Evolutionary conservation across 306 rosid species (phyloP).

Genomic region (Calophaca sinica): DNA sequence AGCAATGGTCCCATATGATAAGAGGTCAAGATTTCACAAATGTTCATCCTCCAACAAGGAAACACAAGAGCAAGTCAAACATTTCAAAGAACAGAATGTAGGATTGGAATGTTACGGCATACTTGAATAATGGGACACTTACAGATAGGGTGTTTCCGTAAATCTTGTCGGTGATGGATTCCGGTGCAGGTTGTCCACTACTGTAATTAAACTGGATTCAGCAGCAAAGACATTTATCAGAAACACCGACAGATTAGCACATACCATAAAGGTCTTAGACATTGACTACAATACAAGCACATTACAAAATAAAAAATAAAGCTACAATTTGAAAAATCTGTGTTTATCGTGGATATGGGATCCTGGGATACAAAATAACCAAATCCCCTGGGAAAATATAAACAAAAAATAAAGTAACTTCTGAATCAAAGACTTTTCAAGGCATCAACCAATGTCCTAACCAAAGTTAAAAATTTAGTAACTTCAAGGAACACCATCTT

Average conservation of each 20-base stretch:
- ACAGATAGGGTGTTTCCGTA: slow-evolving; percentile 96
- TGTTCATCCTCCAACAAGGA: slow-evolving; percentile 30
- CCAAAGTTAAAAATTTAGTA: not conserved
- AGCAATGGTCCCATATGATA: not conserved
- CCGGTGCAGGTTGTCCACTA: slow-evolving; percentile 99
- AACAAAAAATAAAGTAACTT: slow-evolving; percentile 17
- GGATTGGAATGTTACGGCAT: slow-evolving; percentile 28
- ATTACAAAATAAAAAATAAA: not conserved
- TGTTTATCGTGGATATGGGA: not conserved
- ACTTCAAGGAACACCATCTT: slow-evolving; percentile 18
- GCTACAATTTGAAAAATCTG: not conserved
- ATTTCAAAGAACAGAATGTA: slow-evolving; percentile 24
- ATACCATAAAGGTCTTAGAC: slow-evolving; percentile 12
- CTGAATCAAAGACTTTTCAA: slow-evolving; percentile 38
- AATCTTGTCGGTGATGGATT: slow-evolving; percentile 95
- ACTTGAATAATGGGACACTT: slow-evolving; percentile 52
- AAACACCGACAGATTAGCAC: slow-evolving; percentile 39
- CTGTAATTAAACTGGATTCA: slow-evolving; percentile 85
- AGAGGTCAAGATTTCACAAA: slow-evolving; percentile 8
- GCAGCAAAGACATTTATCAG: slow-evolving; percentile 50
- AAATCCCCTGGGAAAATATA: not conserved
- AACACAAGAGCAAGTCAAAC: slow-evolving; percentile 31
- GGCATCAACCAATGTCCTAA: not conserved
- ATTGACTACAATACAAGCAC: slow-evolving; percentile 33
- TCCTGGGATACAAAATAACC: slow-evolving; percentile 17